phyloP scores from a whole-genome alignment of 2,329 filamentous ascomycete species.

The Cordyceps fumosorosea region DNA sequence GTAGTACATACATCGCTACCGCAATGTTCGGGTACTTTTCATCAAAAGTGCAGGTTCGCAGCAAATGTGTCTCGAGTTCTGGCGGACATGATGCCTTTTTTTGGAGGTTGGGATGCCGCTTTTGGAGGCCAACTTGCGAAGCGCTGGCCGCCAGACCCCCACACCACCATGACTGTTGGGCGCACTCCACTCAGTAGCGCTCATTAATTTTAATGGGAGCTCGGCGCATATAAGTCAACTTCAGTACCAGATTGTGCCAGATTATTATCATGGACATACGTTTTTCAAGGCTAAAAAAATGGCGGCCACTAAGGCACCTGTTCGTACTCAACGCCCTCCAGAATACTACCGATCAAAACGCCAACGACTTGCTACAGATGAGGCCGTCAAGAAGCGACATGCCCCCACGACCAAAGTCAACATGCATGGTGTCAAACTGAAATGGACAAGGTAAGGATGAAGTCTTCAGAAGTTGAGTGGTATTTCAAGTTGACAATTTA shows the following conservation, averaged over 20 bases:
- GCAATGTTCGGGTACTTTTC: too few species aligned
- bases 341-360: too few species aligned
- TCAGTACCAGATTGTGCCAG: neutral
- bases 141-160: slow-evolving; percentile 2
- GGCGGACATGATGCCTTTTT: slow-evolving; percentile 7
- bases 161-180: neutral
- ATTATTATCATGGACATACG: neutral
- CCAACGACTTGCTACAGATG: too few species aligned
- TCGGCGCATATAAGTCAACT: slow-evolving; percentile 5
- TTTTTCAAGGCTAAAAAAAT: neutral
- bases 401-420: too few species aligned
- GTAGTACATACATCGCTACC: too few species aligned
- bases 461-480: too few species aligned
- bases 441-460: too few species aligned
- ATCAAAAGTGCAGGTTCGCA: slow-evolving; percentile 8
- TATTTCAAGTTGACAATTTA: too few species aligned
- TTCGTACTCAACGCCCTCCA: too few species aligned
- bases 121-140: slow-evolving; percentile 11
- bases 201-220: slow-evolving; percentile 7
- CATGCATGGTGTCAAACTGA: too few species aligned
- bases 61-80: slow-evolving; percentile 8
- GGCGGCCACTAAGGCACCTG: too few species aligned
- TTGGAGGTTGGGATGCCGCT: slow-evolving; percentile 9
- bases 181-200: neutral
- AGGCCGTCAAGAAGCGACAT: too few species aligned